Base-by-base conservation (phyloP, 306 rosid genomes). In the Inga oerstediana region DNA sequence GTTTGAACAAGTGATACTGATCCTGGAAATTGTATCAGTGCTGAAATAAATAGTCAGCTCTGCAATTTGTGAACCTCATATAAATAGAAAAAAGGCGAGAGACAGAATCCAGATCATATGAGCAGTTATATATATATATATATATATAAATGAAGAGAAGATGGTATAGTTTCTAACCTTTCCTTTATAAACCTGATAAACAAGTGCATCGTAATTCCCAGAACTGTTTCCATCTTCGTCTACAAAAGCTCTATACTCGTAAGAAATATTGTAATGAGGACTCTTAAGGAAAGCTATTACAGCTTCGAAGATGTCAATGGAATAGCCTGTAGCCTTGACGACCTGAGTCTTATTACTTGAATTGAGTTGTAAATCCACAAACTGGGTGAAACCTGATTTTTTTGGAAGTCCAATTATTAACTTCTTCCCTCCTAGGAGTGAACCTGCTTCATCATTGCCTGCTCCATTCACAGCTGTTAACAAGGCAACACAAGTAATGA, bases 261-360 rank as follows among this genome's bases (percentile, higher is more conserved):
- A 74, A 46, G 74, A 61, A 74, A 81, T 72, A 73, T 74, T 81
- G 74, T 32, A 35, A 8, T 39, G 51, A 2, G 8, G 62, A 43
- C 17, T 3, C 22, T 11, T 0, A 8, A 72, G 58, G 41, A 17
- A 30, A 72, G 30, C 49, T 3, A 74, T 14, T 4, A 52, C 13
- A 10, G 79, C 67, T 17, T 32, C 8, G 41, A 81, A 81, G 43
- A 81, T 58, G 3, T 72, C 79, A 20, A 81, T 81, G 74, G 79
- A 45, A 43, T 61, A 73, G 10, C 84, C 84, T 13, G 65, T 61
- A 32, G 32, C 52, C 8, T 62, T 27, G 10, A 54, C 39, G 20
- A 44, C 39, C 11, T 45, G 65, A n/a, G 22, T 30, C 30, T 59
- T 56, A 35, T 43, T 35, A 3, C 9, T 13, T 2, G 74, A 3